A percentile compares a stretch with the other conserved stretches of the same genome.
phyloP scores from a whole-genome alignment of 148 eudicot genomes.

The Spergularia bocconei region DNA sequence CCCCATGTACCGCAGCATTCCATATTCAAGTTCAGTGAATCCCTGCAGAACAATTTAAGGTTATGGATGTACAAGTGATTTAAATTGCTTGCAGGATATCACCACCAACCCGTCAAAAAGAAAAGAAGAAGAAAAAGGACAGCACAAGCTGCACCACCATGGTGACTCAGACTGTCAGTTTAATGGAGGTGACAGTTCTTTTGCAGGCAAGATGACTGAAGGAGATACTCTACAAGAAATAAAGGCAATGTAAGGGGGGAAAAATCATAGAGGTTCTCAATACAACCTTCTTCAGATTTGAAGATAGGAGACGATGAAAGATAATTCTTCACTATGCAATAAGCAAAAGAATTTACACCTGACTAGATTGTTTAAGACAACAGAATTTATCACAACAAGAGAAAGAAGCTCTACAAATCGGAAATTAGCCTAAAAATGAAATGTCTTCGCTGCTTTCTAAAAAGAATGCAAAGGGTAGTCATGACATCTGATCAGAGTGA shows the following conservation, averaged over 20 bases:
- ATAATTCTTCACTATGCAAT: too few species aligned
- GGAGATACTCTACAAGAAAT: too few species aligned
- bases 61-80: not conserved
- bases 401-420: not conserved
- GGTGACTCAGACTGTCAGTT: too few species aligned
- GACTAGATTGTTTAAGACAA: not conserved
- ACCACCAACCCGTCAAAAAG: too few species aligned
- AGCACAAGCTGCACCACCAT: too few species aligned
- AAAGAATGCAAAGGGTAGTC: not conserved
- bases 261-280: not conserved
- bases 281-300: not conserved
- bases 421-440: not conserved
- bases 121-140: not conserved
- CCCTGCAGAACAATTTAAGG: conserved; percentile 47
- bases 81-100: too few species aligned
- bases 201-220: too few species aligned
- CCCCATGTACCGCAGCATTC: conserved; percentile 93
- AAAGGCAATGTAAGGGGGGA: not conserved
- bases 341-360: too few species aligned
- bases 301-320: not conserved
- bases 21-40: conserved; percentile 97
- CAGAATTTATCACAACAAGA: not conserved
- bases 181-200: too few species aligned
- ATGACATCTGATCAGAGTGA: too few species aligned
- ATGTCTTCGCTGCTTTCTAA: not conserved